Evolutionary conservation across 306 rosid genomes (phyloP).

Genomic region (Sesbania bispinosa): DNA sequence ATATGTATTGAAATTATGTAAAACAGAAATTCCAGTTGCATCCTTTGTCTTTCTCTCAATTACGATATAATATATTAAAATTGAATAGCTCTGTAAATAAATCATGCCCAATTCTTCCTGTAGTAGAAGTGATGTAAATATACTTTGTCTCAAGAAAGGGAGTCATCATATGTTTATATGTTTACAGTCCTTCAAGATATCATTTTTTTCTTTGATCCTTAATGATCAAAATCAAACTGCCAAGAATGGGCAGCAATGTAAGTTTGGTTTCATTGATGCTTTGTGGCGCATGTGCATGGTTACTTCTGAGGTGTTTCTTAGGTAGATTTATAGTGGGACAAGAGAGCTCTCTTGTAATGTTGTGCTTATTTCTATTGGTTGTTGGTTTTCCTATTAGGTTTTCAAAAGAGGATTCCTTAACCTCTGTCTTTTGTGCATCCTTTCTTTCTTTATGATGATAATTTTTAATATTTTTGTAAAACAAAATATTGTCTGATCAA

Average conservation of each 20-base stretch:
- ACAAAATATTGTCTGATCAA: not conserved
- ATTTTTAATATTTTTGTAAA: not conserved
- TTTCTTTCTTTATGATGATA: not conserved
- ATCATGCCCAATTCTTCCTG: not conserved
- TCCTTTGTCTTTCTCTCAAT: not conserved
- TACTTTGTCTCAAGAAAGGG: slow-evolving; percentile 1
- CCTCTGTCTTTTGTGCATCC: not conserved
- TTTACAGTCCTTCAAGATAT: not conserved
- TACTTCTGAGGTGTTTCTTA: not conserved
- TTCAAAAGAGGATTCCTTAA: not conserved
- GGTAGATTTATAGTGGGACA: not conserved
- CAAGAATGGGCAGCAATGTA: not conserved
- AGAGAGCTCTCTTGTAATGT: not conserved
- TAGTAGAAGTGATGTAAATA: slow-evolving; percentile 1
- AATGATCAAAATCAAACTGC: not conserved
- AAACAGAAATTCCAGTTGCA: not conserved
- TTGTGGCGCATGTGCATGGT: not conserved
- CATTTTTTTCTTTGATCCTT: not conserved
- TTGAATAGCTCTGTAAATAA: not conserved
- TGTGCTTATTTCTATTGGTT: not conserved
- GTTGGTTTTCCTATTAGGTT: not conserved
- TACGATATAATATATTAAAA: not conserved
- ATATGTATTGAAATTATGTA: not conserved
- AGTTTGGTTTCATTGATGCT: not conserved
- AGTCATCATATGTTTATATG: not conserved